phyloP scores from a whole-genome alignment of 306 rosid species.

The Prunus fruticosa region DNA sequence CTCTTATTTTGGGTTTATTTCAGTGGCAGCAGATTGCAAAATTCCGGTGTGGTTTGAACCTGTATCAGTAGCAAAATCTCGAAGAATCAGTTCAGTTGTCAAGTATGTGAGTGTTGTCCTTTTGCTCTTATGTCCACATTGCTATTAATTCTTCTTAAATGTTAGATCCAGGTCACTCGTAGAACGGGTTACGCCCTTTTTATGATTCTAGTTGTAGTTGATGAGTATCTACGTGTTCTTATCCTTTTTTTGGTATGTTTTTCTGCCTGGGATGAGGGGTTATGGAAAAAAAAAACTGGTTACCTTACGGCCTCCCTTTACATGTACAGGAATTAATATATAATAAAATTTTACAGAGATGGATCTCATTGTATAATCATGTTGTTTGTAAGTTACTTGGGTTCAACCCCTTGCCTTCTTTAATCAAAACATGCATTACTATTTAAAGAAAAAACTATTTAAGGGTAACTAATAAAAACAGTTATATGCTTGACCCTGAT shows the following conservation, averaged over 20 bases:
- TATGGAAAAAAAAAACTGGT: background rate
- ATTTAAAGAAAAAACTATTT: background rate
- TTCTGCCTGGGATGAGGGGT: background rate
- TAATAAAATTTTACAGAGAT: background rate
- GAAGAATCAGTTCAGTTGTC: conserved; percentile 64
- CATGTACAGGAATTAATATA: background rate
- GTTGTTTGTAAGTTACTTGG: background rate
- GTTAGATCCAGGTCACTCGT: background rate
- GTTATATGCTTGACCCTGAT: background rate
- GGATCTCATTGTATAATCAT: background rate
- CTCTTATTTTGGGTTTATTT: conserved; percentile 12
- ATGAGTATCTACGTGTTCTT: background rate
- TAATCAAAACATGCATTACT: background rate
- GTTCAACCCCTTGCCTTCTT: background rate
- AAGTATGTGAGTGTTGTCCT: conserved; percentile 69
- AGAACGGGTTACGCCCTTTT: background rate
- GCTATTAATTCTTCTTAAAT: background rate
- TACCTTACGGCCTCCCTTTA: background rate
- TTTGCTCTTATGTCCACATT: conserved; percentile 8
- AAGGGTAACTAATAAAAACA: background rate
- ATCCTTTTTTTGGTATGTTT: background rate
- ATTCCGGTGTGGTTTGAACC: conserved; percentile 97
- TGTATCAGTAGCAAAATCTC: conserved; percentile 82
- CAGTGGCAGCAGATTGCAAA: conserved; percentile 63
- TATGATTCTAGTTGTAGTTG: background rate